Evolutionary conservation across 2,329 filamentous ascomycete species (phyloP).

Genomic region (Diaporthe sp.): DNA sequence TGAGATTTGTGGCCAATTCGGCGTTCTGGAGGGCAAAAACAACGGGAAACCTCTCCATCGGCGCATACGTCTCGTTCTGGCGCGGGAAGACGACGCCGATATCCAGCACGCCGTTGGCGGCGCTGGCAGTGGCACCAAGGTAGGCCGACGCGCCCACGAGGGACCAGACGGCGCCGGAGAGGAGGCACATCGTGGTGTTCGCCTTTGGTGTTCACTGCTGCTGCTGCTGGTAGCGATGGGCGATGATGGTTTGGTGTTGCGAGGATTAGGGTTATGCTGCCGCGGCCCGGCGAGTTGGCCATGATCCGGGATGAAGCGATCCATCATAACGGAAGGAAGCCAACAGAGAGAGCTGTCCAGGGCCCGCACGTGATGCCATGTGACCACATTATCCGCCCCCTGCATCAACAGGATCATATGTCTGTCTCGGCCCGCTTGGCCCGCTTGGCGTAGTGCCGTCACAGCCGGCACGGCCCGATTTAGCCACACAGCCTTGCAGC

Average conservation of each 20-base stretch:
- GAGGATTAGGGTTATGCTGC: neutral
- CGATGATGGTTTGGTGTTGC: neutral
- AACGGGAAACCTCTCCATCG: neutral
- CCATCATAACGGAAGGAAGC: neutral
- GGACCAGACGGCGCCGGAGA: neutral
- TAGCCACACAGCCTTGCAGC: neutral
- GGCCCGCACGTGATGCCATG: neutral
- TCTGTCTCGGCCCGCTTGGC: neutral
- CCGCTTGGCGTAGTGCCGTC: neutral
- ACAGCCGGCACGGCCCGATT: neutral
- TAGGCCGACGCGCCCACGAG: neutral
- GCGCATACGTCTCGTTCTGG: neutral
- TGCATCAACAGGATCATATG: neutral
- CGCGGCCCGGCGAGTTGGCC: neutral
- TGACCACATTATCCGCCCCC: neutral
- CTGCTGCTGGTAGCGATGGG: neutral
- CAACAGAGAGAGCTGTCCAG: neutral
- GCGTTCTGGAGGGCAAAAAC: neutral
- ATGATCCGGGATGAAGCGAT: neutral
- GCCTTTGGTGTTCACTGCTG: neutral
- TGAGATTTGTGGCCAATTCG: neutral
- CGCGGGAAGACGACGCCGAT: neutral
- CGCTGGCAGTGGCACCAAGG: neutral
- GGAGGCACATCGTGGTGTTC: neutral
- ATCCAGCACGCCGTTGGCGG: neutral